Base-by-base conservation (phyloP, 768 basidiomycete genomes). In the Mycena chlorophos region DNA sequence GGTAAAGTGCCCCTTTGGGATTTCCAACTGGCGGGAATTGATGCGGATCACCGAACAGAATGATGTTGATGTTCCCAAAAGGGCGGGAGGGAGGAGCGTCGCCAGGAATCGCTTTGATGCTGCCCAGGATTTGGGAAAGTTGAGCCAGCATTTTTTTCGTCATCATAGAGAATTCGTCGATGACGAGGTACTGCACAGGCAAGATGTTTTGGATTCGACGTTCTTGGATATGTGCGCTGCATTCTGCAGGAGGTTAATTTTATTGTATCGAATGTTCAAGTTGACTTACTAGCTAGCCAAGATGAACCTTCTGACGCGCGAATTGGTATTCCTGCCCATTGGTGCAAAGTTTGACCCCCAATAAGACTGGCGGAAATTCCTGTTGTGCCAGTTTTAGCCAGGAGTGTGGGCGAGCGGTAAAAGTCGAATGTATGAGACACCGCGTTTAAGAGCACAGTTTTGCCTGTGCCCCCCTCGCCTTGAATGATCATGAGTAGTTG, bases 401-500 rank as follows among this genome's bases (percentile, higher is more conserved):
- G 61, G 0, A 61, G 19, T 6, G 50, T 8, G 0, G 2, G 3
- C n/a, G 46, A 39, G 0, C 59, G 57, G 13, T 40, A 43, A 2
- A 17, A 14, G 1, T 23, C 40, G 39, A 80, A 79, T 1, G 65
- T 58, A 3, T 74, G 58, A 0, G 73, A 73, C 0, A 80, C 65
- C 0, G 69, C 68, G 26, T 73, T 57, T 16, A 80, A 78, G 0
- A 77, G 50, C 3, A 60, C 65, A 0, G 77, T 75, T 54, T 80
- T 80, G 0, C 79, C 77, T 0, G 72, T 75, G 0, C 78, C 77
- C 0, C 77, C 78, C 51, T 74, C 67, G 1, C 79, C 79, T 1
- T 66, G 58, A 0, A 79, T 54, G 0, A 72, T 27, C 76, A 79
- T 77, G 0, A 66, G 55, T 1, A 81, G 62, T 39, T 71, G 75